Evolutionary conservation across 2,329 filamentous ascomycete species (phyloP).

Genomic region (Alternaria sp.): DNA sequence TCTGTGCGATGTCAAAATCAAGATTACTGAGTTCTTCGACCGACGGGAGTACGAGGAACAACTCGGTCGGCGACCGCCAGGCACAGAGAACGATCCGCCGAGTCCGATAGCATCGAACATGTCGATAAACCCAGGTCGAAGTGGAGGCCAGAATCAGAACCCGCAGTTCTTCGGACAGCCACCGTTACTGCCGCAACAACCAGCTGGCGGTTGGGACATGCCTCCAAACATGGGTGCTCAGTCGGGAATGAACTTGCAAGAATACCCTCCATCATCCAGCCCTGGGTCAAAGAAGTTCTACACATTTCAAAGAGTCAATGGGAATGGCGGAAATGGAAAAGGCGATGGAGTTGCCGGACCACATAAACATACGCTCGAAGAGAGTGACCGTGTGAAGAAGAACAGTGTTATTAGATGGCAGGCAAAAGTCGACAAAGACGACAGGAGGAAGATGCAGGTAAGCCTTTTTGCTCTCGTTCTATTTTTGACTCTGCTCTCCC

Average conservation of each 20-base stretch:
- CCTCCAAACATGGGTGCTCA: conserved; percentile 27
- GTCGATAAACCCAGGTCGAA: conserved; percentile 9
- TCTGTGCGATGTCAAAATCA: conserved; percentile 87
- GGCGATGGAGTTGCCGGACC: conserved; percentile 73
- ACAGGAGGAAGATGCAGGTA: conserved; percentile 63
- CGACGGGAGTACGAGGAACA: conserved; percentile 55
- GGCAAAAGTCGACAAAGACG: conserved; percentile 69
- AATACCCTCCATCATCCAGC: conserved; percentile 20
- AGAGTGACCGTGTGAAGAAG: conserved; percentile 82
- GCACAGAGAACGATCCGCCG: conserved; percentile 20
- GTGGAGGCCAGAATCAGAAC: conserved; percentile 20
- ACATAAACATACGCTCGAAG: conserved; percentile 77
- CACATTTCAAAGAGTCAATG: conserved; percentile 80
- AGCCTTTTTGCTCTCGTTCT: conserved; percentile 18
- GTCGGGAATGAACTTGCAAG: conserved; percentile 27
- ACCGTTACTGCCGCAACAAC: conserved; percentile 26
- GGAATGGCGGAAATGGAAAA: conserved; percentile 76
- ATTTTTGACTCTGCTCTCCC: not conserved
- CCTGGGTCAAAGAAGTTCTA: conserved; percentile 57
- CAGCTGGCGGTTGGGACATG: conserved; percentile 38
- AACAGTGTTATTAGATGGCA: conserved; percentile 75
- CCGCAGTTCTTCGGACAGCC: conserved; percentile 37
- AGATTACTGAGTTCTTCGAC: conserved; percentile 81
- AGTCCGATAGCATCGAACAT: conserved; percentile 16
- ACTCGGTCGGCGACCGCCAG: conserved; percentile 40